Evolutionary conservation across 2,329 filamentous ascomycete genomes (phyloP), one percentile per base, ranked within the genome.

Genomic region (Colletotrichum sidae): DNA sequence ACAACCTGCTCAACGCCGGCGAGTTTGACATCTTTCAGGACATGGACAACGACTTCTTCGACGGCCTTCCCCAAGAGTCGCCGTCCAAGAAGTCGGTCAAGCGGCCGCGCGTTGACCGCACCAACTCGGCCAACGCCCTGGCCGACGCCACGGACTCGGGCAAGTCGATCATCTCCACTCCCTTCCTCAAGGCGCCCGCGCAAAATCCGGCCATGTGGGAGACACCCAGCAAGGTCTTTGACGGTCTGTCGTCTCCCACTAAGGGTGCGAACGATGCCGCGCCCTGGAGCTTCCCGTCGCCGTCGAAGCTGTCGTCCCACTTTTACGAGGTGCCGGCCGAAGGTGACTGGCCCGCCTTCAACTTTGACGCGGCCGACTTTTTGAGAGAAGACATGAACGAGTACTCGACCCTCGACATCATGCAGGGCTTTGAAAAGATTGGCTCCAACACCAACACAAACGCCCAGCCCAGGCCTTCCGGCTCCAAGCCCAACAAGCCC

Each of bases 371-470:
- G 8, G 70, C 81, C 0, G 84, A 88, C 41, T 82, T 90, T 45
- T 80, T 88, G 55, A 81, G 83, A 61, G 88, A 90, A 65, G 87
- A 88, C 45, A 80, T 80, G 3, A 82, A 86, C 63, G 88, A 90
- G 47, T 82, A 81, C 65, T 78, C 85, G 12, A 87, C 85, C 2
- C 84, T 93, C 55, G 91, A 94, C 71, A 90, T 94, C 69, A 84
- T 92, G 50, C 89, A 92, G 72, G 90, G 90, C 9, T 94, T 93
- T 71, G 87, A 90, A 74, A 91, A 90, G 79, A 93, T 94, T 73
- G 91, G 91, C 51, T 79, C 81, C 50, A 80, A 74, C 68, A 93
- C 94, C 73, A 91, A 91, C 51, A 79, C 81, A 50, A 80, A 74
- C 68, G 72, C 73, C 37, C 74, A 79, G 67, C 47, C 73, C 65